These are phyloP conservation scores for Dothiorella sarmentorum DNA, from an alignment of 2,329 filamentous ascomycete genomes.

Conservation along the genomic window DNA sequence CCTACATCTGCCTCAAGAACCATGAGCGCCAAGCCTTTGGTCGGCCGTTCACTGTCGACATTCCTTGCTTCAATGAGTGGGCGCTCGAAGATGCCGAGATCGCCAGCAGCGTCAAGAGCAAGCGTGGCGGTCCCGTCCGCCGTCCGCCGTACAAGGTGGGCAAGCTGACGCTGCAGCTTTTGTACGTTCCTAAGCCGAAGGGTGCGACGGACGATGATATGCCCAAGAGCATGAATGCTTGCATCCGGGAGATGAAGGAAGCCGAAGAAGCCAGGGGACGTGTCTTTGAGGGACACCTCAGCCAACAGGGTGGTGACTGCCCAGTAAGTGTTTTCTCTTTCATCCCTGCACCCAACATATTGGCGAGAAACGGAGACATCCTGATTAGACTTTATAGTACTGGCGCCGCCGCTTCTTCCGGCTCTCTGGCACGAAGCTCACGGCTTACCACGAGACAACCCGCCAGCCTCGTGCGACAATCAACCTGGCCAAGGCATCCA, in stretches of 20 bases:
- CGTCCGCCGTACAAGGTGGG: conserved; percentile 94
- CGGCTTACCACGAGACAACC: conserved; percentile 93
- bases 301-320: conserved; percentile 96
- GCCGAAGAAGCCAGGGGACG: conserved; percentile 76
- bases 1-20: conserved; percentile 91
- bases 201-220: conserved; percentile 87
- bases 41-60: conserved; percentile 79
- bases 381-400: conserved; percentile 56
- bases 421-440: conserved; percentile 83
- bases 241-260: conserved; percentile 87
- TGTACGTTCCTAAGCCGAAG: conserved; percentile 92
- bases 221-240: conserved; percentile 99
- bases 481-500: conserved; percentile 87
- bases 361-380: conserved; percentile 21
- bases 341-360: neutral
- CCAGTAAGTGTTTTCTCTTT: conserved; percentile 63
- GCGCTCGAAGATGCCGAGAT: conserved; percentile 71
- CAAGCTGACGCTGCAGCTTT: conserved; percentile 86
- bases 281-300: conserved; percentile 83
- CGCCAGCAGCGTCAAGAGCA: conserved; percentile 89
- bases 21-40: conserved; percentile 87
- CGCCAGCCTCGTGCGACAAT: conserved; percentile 95
- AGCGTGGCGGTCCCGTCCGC: conserved; percentile 70
- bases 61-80: conserved; percentile 98
- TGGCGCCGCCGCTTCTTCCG: conserved; percentile 99